Evolutionary conservation across 345 rosid species (phyloP).

Genomic region (Populus alba): DNA sequence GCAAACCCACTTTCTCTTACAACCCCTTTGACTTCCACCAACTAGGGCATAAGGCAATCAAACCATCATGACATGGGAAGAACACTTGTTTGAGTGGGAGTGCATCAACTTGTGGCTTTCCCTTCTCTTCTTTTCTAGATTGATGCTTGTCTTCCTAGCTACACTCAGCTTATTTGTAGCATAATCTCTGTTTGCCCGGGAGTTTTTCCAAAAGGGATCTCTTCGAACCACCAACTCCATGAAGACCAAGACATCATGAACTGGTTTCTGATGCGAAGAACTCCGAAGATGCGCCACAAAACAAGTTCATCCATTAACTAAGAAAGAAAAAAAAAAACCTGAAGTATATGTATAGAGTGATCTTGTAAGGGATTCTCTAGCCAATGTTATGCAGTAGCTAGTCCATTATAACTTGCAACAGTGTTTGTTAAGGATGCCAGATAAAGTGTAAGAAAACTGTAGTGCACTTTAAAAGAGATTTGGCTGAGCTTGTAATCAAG

Average conservation of each 20-base stretch:
- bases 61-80: slow-evolving; percentile 19
- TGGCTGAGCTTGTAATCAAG: slow-evolving; percentile 22
- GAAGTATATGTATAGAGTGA: too few species aligned
- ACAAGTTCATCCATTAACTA: not conserved
- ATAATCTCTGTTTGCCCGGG: not conserved
- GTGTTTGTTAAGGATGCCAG: slow-evolving; percentile 19
- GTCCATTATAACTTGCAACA: not conserved
- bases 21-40: slow-evolving; percentile 32
- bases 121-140: slow-evolving; percentile 5
- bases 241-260: not conserved
- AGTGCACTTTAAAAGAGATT: slow-evolving; percentile 24
- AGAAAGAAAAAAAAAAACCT: not conserved
- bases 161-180: not conserved
- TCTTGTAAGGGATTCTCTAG: not conserved
- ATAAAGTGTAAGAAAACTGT: slow-evolving; percentile 18
- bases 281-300: slow-evolving; percentile 11
- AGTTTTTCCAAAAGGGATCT: not conserved
- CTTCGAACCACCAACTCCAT: slow-evolving; percentile 6
- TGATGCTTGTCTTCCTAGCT: not conserved
- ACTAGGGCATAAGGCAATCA: slow-evolving; percentile 34
- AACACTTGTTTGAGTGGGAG: slow-evolving; percentile 29
- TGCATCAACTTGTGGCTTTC: slow-evolving; percentile 17
- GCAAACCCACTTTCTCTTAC: slow-evolving; percentile 28
- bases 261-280: slow-evolving; percentile 17
- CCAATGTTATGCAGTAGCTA: slow-evolving; percentile 11